Evolutionary conservation across 257 asterid genomes (phyloP), one percentile per base, ranked within the genome.

Genomic region (Solanum paucissectum): DNA sequence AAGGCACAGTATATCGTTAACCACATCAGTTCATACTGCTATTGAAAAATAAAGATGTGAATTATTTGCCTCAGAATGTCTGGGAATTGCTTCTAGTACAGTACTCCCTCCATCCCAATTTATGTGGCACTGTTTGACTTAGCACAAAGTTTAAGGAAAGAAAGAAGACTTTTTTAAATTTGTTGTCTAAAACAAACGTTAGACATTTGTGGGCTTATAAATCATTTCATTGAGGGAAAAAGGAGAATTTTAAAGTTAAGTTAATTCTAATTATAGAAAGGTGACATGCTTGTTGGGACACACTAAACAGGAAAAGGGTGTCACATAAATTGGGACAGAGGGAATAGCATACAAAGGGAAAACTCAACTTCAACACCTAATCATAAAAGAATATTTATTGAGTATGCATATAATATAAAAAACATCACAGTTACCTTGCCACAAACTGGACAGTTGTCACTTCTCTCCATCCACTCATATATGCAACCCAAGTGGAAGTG

Each of bases 391-490:
- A 16, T 49, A 81, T 81, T 16, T 81, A 49, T 46, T 9, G 38
- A 21, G 69, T 18, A 81, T 32, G 64, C n/a, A 79, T 79, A 42
- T 42, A 44, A 5, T 44, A 58, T 20, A 46, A 81, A 81, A 44
- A 37, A 46, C 27, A 27, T 46, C 68, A 32, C 62, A 29, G 6
- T 86, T 93, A 96, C 99, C 99, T 94, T 92, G 88, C 98, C 98
- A 69, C 99, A 96, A 87, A 96, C 97, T 21, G 99, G 99, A 93
- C 99, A 96, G 88, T 91, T 94, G 60, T 96, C 98, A 86, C 99
- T 96, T 91, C 98, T 93, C 91, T 96, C 99, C 99, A 96, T 95
- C 99, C 99, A 96, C 91, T 96, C 99, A 52, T 94, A 96, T 94
- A 96, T 95, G 93, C 99, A 96, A 90, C 98, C 98, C 91, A 96